phyloP scores from a whole-genome alignment of 352 stramenopile species.

The Phytophthora sansomeana region DNA sequence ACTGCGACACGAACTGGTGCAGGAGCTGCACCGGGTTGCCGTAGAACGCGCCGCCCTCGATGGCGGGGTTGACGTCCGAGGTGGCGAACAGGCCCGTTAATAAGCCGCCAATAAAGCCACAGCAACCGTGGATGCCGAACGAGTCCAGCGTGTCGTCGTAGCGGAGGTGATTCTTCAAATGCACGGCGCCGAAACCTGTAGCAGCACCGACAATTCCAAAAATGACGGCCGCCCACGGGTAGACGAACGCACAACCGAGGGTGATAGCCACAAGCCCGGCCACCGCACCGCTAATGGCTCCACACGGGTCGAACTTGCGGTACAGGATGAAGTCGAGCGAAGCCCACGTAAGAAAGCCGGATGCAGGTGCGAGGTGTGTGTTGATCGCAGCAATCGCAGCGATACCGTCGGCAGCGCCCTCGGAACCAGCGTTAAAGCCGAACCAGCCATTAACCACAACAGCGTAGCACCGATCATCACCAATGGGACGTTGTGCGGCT shows the following conservation, averaged over 20 bases:
- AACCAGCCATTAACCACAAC: slow-evolving; percentile 89
- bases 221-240: slow-evolving; percentile 72
- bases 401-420: slow-evolving; percentile 62
- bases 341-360: slow-evolving; percentile 76
- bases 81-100: slow-evolving; percentile 77
- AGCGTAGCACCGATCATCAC: slow-evolving; percentile 80
- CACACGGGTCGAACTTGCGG: slow-evolving; percentile 69
- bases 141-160: slow-evolving; percentile 85
- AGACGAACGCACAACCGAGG: slow-evolving; percentile 72
- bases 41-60: slow-evolving; percentile 62
- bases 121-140: slow-evolving; percentile 80
- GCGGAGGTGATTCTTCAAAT: slow-evolving; percentile 66
- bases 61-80: slow-evolving; percentile 52
- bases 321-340: slow-evolving; percentile 58
- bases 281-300: slow-evolving; percentile 67
- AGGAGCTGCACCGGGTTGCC: slow-evolving; percentile 49
- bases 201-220: slow-evolving; percentile 71
- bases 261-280: slow-evolving; percentile 78
- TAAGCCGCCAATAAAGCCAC: slow-evolving; percentile 67
- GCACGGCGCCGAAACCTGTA: slow-evolving; percentile 58
- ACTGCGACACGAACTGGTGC: slow-evolving; percentile 63
- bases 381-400: slow-evolving; percentile 76
- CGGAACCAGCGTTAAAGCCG: slow-evolving; percentile 81
- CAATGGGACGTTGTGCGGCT: slow-evolving; percentile 84
- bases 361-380: slow-evolving; percentile 66